Percentiles rank a stretch among this genome's conserved stretches.
Evolutionary conservation across 129 eudicot species (phyloP).

Genomic region (Lonicera japonica): DNA sequence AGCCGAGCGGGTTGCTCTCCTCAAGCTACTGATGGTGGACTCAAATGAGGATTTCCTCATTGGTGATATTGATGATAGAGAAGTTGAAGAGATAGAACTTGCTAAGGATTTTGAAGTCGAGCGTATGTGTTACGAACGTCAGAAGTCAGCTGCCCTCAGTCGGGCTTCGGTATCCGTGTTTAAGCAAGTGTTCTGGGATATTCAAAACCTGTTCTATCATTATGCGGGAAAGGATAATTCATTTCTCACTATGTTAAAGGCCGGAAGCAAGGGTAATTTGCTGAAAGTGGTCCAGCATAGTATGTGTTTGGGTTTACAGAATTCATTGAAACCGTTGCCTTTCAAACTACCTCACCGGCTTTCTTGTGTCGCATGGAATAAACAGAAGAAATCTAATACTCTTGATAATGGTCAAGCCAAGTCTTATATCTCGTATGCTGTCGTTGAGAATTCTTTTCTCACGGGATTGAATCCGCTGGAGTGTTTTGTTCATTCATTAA

Average conservation of each 20-base stretch:
- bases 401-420: slow-evolving; percentile 5
- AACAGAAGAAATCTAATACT: slow-evolving; percentile 35
- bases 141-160: slow-evolving; percentile 56
- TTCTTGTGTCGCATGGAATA: slow-evolving; percentile 75
- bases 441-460: slow-evolving; percentile 49
- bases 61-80: slow-evolving; percentile 26
- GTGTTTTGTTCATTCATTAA: slow-evolving; percentile 68
- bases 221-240: slow-evolving; percentile 54
- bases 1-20: slow-evolving; percentile 52
- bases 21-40: slow-evolving; percentile 54
- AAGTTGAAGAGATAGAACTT: not conserved
- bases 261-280: slow-evolving; percentile 88
- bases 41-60: slow-evolving; percentile 37
- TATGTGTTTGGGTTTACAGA: slow-evolving; percentile 83
- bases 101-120: slow-evolving; percentile 16
- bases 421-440: slow-evolving; percentile 55
- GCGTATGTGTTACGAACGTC: slow-evolving; percentile 33
- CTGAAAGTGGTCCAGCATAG: slow-evolving; percentile 65
- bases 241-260: slow-evolving; percentile 65
- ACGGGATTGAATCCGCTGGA: slow-evolving; percentile 78
- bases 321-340: slow-evolving; percentile 59
- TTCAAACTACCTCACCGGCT: slow-evolving; percentile 61
- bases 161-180: slow-evolving; percentile 64
- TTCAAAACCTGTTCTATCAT: slow-evolving; percentile 60
- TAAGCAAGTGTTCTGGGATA: slow-evolving; percentile 57